Conservation (phyloP, 768 basidiomycete species). For the Leccinum barrowsii region DNA sequence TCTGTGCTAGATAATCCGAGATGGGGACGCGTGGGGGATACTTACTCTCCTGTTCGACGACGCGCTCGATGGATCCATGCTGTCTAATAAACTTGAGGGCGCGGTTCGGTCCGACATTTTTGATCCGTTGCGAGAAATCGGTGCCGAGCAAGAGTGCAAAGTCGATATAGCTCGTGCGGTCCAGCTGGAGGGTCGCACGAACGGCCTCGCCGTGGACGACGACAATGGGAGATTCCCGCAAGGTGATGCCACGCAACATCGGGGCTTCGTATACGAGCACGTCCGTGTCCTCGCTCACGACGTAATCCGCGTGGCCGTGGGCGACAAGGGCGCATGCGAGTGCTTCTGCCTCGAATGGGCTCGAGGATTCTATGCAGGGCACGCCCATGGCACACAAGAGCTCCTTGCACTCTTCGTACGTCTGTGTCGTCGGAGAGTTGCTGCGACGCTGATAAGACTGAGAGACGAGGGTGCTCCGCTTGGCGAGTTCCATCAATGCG, state of each 20-base stretch:
- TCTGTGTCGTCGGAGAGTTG: slow-evolving; percentile 56
- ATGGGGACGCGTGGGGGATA: slow-evolving; percentile 47
- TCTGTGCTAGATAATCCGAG: slow-evolving; percentile 59
- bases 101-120: slow-evolving; percentile 71
- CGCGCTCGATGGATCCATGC: slow-evolving; percentile 68
- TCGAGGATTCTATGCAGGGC: slow-evolving; percentile 63
- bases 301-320: slow-evolving; percentile 77
- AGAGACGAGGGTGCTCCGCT: slow-evolving; percentile 54
- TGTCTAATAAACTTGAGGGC: slow-evolving; percentile 74
- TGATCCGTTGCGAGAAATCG: slow-evolving; percentile 85
- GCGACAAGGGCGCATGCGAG: slow-evolving; percentile 75
- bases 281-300: slow-evolving; percentile 90
- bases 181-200: slow-evolving; percentile 54
- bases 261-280: slow-evolving; percentile 82
- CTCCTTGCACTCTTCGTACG: slow-evolving; percentile 67
- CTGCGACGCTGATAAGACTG: slow-evolving; percentile 64
- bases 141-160: slow-evolving; percentile 87
- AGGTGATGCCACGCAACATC: slow-evolving; percentile 73
- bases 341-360: slow-evolving; percentile 82
- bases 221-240: slow-evolving; percentile 53
- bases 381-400: slow-evolving; percentile 81
- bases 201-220: slow-evolving; percentile 63
- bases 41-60: slow-evolving; percentile 51
- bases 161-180: slow-evolving; percentile 64
- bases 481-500: slow-evolving; percentile 34